phyloP scores from a whole-genome alignment of 768 basidiomycete species.

The Termitomyces titanicus region DNA sequence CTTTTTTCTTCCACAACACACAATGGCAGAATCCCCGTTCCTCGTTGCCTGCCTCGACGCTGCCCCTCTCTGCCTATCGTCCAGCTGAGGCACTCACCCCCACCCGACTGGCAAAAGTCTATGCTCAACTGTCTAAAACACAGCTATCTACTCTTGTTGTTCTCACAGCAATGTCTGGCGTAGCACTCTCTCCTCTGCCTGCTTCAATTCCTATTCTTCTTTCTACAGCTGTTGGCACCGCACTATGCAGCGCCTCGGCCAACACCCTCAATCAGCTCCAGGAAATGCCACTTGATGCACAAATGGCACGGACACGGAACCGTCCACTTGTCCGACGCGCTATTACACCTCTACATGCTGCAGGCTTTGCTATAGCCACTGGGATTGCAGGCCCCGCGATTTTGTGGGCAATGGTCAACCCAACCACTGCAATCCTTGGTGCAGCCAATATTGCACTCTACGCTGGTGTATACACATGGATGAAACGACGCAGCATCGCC shows the following conservation, averaged over 20 bases:
- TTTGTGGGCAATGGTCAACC: slow-evolving; percentile 81
- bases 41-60: background rate
- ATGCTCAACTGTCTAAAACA: slow-evolving; percentile 80
- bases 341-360: slow-evolving; percentile 83
- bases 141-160: slow-evolving; percentile 82
- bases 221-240: slow-evolving; percentile 84
- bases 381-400: slow-evolving; percentile 77
- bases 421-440: slow-evolving; percentile 81
- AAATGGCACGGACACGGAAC: slow-evolving; percentile 88
- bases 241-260: slow-evolving; percentile 88
- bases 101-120: slow-evolving; percentile 55
- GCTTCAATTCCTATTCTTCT: slow-evolving; percentile 81
- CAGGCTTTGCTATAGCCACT: slow-evolving; percentile 70
- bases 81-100: slow-evolving; percentile 43
- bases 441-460: slow-evolving; percentile 84
- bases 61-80: slow-evolving; percentile 27
- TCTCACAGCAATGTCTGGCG: slow-evolving; percentile 86
- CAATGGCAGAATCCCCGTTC: slow-evolving; percentile 35
- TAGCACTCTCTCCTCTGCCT: slow-evolving; percentile 89
- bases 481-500: slow-evolving; percentile 75
- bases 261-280: slow-evolving; percentile 94
- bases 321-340: slow-evolving; percentile 83
- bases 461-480: slow-evolving; percentile 87
- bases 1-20: slow-evolving; percentile 64
- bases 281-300: slow-evolving; percentile 94